Evolutionary conservation across 352 stramenopile genomes (phyloP), one percentile per base, ranked within the genome.

Genomic region (Phytophthora hibernalis): DNA sequence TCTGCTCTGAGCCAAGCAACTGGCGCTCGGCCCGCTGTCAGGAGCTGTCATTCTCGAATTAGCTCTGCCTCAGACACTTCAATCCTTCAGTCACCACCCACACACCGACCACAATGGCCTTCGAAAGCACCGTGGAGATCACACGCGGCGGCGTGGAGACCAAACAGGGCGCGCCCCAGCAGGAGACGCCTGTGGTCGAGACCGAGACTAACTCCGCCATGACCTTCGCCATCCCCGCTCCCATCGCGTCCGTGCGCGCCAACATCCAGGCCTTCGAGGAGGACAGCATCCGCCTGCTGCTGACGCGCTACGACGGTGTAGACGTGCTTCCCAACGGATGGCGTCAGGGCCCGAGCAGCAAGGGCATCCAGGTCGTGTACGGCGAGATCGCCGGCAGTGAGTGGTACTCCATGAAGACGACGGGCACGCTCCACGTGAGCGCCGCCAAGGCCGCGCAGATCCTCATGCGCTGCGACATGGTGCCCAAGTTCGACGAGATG

Each of bases 401-500:
- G 26, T 94, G 86, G 86, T 83, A 84, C 64, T 86, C 83, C 0
- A 92, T 95, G 81, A 80, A 81, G 65, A 91, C 84, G 2, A 86
- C 77, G 13, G 83, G 79, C 48, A 82, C 65, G 69, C 57, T 95
- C 15, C 53, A 78, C 40, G 84, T 89, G 37, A 84, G 72, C 50
- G 77, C 83, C 21, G 68, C 77, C 24, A 85, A 82, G 48, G 80
- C 77, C 13, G 81, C 82, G 16, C 49, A 68, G 13, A 66, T 91
- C 30, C 70, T 95, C 28, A 77, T 81, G 57, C 63, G 74, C 22
- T 58, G 71, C 26, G 73, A 91, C 30, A 87, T 86, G 73, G 83
- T 90, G 16, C 84, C 84, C 10, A 88, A 87, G 65, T 91, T 89
- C 50, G 86, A 95, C 47, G 85, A 93, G 26, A 90, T 93, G 80